A percentile compares a stretch with the other conserved stretches of the same genome.
Conservation (phyloP, 1,139 yeast genomes). For the Saccharomyces hybrid region DNA sequence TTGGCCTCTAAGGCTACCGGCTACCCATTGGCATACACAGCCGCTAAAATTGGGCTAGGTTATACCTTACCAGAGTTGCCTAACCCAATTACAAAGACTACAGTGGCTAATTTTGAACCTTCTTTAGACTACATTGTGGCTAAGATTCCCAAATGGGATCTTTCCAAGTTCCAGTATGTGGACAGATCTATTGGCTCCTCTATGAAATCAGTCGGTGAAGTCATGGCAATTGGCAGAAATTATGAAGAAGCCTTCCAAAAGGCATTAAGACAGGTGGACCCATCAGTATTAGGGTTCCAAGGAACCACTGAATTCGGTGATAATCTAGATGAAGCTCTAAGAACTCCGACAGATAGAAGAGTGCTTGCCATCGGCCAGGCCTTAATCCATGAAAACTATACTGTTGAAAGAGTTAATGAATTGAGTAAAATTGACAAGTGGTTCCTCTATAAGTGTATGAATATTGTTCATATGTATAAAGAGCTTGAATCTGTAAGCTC, state of each 20-base stretch:
- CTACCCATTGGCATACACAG: slow-evolving; percentile 96
- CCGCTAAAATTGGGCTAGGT: slow-evolving; percentile 94
- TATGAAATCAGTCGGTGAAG: slow-evolving; percentile 99
- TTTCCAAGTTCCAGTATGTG: slow-evolving; percentile 90
- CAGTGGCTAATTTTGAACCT: slow-evolving; percentile 95
- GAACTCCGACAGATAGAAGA: slow-evolving; percentile 94
- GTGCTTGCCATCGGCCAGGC: slow-evolving; percentile 99
- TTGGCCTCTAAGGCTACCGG: slow-evolving; percentile 98
- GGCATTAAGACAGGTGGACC: slow-evolving; percentile 95
- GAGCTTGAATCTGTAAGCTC: slow-evolving; percentile 61
- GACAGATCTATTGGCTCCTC: slow-evolving; percentile 89
- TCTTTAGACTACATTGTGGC: slow-evolving; percentile 94
- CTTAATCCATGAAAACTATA: slow-evolving; percentile 74
- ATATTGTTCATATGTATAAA: slow-evolving; percentile 81
- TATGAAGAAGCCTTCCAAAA: slow-evolving; percentile 98
- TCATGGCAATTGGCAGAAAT: slow-evolving; percentile 97
- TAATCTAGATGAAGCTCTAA: slow-evolving; percentile 68
- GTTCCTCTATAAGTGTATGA: slow-evolving; percentile 89
- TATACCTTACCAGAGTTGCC: slow-evolving; percentile 92
- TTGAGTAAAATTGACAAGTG: slow-evolving; percentile 90
- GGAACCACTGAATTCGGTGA: slow-evolving; percentile 60
- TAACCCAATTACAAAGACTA: slow-evolving; percentile 92
- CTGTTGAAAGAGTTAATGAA: slow-evolving; percentile 88
- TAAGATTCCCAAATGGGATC: slow-evolving; percentile 98
- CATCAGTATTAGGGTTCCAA: slow-evolving; percentile 90